phyloP scores from a whole-genome alignment of 495 filamentous ascomycete genomes.

The Antarctomyces pellizariae region DNA sequence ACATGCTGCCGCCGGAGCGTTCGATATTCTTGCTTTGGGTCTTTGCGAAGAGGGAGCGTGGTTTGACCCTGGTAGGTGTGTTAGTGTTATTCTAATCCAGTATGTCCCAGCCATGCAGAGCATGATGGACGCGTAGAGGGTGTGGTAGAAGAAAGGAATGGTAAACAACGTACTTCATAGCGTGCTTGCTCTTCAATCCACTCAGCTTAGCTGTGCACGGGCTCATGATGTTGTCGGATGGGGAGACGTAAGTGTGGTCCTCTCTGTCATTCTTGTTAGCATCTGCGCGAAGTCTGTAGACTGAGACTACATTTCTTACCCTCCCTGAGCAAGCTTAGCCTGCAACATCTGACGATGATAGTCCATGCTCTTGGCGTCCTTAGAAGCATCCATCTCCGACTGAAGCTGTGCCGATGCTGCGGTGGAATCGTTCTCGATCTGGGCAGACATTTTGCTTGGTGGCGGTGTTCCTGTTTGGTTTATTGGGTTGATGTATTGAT shows the following conservation, averaged over 20 bases:
- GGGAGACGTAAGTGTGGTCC: slow-evolving; percentile 58
- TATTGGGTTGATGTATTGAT: no score
- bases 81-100: slow-evolving; percentile 4
- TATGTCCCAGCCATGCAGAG: not conserved
- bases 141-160: not conserved
- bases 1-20: slow-evolving; percentile 8
- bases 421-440: no score
- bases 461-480: no score
- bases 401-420: no score
- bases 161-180: slow-evolving; percentile 30
- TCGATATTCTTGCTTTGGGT: slow-evolving; percentile 30
- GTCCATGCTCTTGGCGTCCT: slow-evolving; percentile 40
- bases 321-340: slow-evolving; percentile 41
- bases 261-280: slow-evolving; percentile 13
- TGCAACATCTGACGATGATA: slow-evolving; percentile 60
- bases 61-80: slow-evolving; percentile 24
- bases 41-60: slow-evolving; percentile 39
- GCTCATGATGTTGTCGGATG: slow-evolving; percentile 79
- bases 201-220: slow-evolving; percentile 81
- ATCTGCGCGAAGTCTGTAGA: slow-evolving; percentile 2
- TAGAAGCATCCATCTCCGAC: slow-evolving; percentile 11
- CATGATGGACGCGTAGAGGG: not conserved
- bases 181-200: slow-evolving; percentile 62
- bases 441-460: no score
- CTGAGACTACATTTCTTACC: slow-evolving; percentile 23